Base-by-base conservation (phyloP, 2,329 filamentous ascomycete species). In the Escovopsis sp. region DNA sequence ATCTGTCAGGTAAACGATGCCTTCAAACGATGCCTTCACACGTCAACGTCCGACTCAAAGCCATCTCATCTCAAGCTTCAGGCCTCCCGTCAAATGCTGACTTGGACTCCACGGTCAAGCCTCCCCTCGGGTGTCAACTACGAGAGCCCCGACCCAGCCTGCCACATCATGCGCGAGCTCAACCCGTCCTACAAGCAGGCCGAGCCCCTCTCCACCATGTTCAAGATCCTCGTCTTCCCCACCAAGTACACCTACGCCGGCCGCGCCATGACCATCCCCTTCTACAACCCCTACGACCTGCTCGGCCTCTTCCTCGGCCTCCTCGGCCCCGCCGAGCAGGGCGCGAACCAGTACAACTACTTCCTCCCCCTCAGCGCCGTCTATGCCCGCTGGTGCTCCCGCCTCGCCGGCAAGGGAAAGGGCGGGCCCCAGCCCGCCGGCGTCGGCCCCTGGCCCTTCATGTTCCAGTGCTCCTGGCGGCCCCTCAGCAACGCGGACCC, bases 381-480 rank as follows among this genome's bases (percentile, higher is more conserved):
- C 36, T 44, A 40, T 23, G 42, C 4, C 6, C 23, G 28, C 26
- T 44, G 42, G 42, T 40, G 42, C 28, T 32, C 38, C 10, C 33
- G 35, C 33, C 28, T 44, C 12, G 42, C 37, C 18, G 42, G 42
- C 37, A 8, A 18, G 8, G 37, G 19, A 6, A 15, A 12, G n/a
- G 28, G 28, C 10, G 28, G 12, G 11, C 37, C 26, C 12, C 34
- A 36, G 23, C 30, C 36, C 15, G 12, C 6, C 5, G 43, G 40
- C 6, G 32, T 34, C 12, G 44, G 44, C 7, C 9, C 36, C 19
- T 43, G 44, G 44, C 44, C 44, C 12, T 43, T 26, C 30, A 45
- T 43, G 44, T 43, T 40, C 30, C 44, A 45, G 38, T 43, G 41
- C 23, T 43, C 44, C 12, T 42, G 40, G 43, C 40, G 30, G 3